phyloP scores from a whole-genome alignment of 768 basidiomycete species.

The Amanita jacksonii region DNA sequence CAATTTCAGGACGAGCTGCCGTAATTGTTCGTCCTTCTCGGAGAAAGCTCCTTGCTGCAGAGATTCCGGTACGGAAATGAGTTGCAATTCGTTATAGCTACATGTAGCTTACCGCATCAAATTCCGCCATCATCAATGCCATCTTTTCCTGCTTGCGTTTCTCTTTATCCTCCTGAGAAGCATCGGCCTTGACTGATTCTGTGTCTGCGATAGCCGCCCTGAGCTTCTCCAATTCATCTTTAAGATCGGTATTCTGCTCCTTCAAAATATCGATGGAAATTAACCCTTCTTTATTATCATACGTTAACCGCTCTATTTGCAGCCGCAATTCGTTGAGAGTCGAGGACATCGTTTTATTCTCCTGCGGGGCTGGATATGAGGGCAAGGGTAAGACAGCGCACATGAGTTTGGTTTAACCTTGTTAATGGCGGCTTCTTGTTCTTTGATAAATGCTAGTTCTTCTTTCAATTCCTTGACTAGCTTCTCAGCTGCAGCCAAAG shows the following conservation, averaged over 20 bases:
- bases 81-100: constrained; percentile 1
- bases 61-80: constrained; percentile 1
- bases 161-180: constrained; percentile 93
- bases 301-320: constrained; percentile 85
- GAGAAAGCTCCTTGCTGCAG: constrained; percentile 84
- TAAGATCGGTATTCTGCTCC: constrained; percentile 85
- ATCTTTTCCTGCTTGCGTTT: constrained; percentile 99
- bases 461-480: constrained; percentile 81
- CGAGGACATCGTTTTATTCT: constrained; percentile 89
- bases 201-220: constrained; percentile 70
- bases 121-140: constrained; percentile 99
- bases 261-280: constrained; percentile 93
- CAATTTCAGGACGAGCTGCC: constrained; percentile 74
- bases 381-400: constrained; percentile 1
- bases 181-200: constrained; percentile 74
- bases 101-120: constrained; percentile 70
- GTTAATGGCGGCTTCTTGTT: constrained; percentile 73
- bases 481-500: constrained; percentile 73
- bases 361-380: constrained; percentile 31
- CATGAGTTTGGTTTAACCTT: constrained; percentile 38
- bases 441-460: constrained; percentile 83
- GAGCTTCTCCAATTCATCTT: constrained; percentile 83
- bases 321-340: constrained; percentile 90
- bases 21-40: constrained; percentile 91
- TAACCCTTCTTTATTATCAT: constrained; percentile 90